These are phyloP conservation scores for Tetrapisispora fleetii DNA, from an alignment of 805 yeast species.

Conservation along the genomic window DNA sequence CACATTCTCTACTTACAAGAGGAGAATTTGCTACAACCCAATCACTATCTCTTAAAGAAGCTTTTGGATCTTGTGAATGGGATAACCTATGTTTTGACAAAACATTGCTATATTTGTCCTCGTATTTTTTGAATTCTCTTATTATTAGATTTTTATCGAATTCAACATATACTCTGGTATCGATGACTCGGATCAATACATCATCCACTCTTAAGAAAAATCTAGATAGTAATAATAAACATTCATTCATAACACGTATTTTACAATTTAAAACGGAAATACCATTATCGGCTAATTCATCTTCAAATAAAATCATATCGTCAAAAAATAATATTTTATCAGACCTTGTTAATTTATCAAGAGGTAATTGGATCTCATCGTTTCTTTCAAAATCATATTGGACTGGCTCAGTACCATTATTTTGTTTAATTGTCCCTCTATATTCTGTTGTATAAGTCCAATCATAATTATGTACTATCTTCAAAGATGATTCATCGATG, in stretches of 20 bases:
- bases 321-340: slow-evolving; percentile 87
- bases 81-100: slow-evolving; percentile 34
- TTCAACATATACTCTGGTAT: slow-evolving; percentile 77
- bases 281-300: slow-evolving; percentile 95
- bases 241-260: slow-evolving; percentile 79
- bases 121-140: slow-evolving; percentile 69
- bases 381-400: slow-evolving; percentile 16
- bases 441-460: slow-evolving; percentile 91
- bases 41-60: slow-evolving; percentile 65
- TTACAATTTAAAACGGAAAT: slow-evolving; percentile 68
- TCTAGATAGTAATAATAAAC: slow-evolving; percentile 64
- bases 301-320: slow-evolving; percentile 83
- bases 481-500: slow-evolving; percentile 36
- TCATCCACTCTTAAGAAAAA: slow-evolving; percentile 84
- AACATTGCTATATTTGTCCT: slow-evolving; percentile 42
- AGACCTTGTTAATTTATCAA: slow-evolving; percentile 54
- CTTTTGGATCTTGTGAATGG: slow-evolving; percentile 59
- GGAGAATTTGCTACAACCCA: slow-evolving; percentile 71
- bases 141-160: slow-evolving; percentile 44
- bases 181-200: slow-evolving; percentile 74
- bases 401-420: slow-evolving; percentile 7
- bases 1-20: slow-evolving; percentile 31
- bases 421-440: slow-evolving; percentile 42
- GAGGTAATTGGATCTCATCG: slow-evolving; percentile 44
- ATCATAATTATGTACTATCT: slow-evolving; percentile 76